Evolutionary conservation across 2,329 filamentous ascomycete species (phyloP), one percentile per base, ranked within the genome.

Genomic region (Stromatinia cepivora): DNA sequence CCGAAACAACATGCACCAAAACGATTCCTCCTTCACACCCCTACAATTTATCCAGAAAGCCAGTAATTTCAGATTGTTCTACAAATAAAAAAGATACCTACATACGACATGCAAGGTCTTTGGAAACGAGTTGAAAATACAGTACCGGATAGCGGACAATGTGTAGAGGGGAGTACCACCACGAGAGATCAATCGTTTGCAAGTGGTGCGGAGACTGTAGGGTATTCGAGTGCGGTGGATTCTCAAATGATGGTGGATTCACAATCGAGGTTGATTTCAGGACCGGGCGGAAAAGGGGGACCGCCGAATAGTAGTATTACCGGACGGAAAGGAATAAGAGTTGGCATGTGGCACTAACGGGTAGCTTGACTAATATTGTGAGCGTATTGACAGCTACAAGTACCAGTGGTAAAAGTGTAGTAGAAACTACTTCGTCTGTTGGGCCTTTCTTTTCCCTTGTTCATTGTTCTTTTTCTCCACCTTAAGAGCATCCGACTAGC

Each of bases 11-110:
- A 75, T 78, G 66, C 52, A 74, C 66, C 69, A 66, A 54, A 71
- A 67, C 69, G 74, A 81, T 77, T 15, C 70, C 77, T 67, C 73
- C 74, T 48, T 73, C 77, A 65, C 78, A 81, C 0, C 84, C 87
- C 13, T 85, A 28, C 88, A 90, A 73, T 90, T 90, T 75, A 76
- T 85, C 4, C 87, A 88, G 71, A 84, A 88, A 71, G 82, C 85
- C 0, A 85, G 87, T 0, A 84, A 87, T 72, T 90, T 87, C 73
- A 81, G 87, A 5, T 76, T 89, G 15, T 90, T 84, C 75, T 89
- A 85, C 71, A 87, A 86, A 15, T 5, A 76, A 81, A n/a, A 78
- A 80, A 2, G 88, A 86, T 77, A 76, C 85, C 39, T 76, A 81
- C 85, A 39, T 76, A 81, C 6, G 81, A 86, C 67, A 81, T 84